These are phyloP conservation scores for Calocybe cyanea DNA, from an alignment of 768 basidiomycete species.

Conservation along the genomic window DNA sequence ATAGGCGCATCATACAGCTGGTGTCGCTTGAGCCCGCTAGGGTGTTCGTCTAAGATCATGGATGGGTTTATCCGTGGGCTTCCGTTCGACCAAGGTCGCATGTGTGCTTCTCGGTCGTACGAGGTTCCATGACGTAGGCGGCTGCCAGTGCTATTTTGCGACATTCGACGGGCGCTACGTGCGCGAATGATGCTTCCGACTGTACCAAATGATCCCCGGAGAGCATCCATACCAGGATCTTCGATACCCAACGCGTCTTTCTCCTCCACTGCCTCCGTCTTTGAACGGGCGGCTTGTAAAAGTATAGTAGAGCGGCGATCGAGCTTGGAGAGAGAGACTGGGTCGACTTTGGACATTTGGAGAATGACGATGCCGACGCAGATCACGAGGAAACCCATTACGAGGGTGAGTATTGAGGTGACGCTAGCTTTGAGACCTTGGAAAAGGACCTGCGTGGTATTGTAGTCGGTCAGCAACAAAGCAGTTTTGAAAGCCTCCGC, in stretches of 20 bases:
- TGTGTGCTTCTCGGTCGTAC: slow-evolving; percentile 23
- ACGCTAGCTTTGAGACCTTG: slow-evolving; percentile 80
- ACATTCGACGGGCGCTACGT: slow-evolving; percentile 48
- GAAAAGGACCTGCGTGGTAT: slow-evolving; percentile 64
- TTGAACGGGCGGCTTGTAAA: slow-evolving; percentile 75
- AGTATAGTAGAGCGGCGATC: slow-evolving; percentile 90
- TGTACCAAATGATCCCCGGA: slow-evolving; percentile 88
- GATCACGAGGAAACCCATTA: slow-evolving; percentile 89
- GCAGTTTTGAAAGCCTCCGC: neutral
- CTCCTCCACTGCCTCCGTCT: slow-evolving; percentile 68
- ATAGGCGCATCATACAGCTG: slow-evolving; percentile 90
- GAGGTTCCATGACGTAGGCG: slow-evolving; percentile 33
- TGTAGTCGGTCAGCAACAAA: neutral
- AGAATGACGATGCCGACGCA: slow-evolving; percentile 92
- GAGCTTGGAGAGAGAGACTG: slow-evolving; percentile 68
- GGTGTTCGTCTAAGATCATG: slow-evolving; percentile 24
- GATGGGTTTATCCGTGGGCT: slow-evolving; percentile 2
- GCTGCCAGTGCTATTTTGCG: slow-evolving; percentile 39
- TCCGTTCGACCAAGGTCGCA: slow-evolving; percentile 10
- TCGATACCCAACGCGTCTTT: slow-evolving; percentile 64
- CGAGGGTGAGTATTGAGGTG: slow-evolving; percentile 81
- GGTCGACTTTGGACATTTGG: slow-evolving; percentile 95
- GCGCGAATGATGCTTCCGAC: slow-evolving; percentile 88
- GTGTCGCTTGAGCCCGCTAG: slow-evolving; percentile 61
- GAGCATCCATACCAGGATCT: slow-evolving; percentile 90